Base-by-base conservation (phyloP, 2,329 filamentous ascomycete species). In the Cladosporium sp. region DNA sequence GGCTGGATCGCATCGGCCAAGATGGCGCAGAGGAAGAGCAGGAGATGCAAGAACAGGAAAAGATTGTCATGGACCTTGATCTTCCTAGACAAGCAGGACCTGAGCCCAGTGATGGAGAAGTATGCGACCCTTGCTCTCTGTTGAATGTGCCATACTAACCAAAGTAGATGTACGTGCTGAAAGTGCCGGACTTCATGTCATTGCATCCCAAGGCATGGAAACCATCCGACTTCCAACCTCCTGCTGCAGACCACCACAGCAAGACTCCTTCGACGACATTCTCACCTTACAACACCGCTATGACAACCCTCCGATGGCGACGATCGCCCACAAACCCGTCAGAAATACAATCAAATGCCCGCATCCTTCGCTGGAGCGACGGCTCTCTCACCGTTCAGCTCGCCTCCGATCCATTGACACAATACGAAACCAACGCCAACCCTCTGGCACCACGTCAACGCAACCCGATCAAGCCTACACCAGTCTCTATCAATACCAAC, bases 361-460 rank as follows among this genome's bases (percentile, higher is more conserved):
- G 87, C 62, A 76, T 93, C 30, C 84, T 90, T 69, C 83, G 84
- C 65, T 93, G 89, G 89, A 90, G 86, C 61, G 89, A 93, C 68
- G 89, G 89, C 28, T 90, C 87, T 3, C 77, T 90, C 15, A 92
- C 88, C 11, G 77, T 93, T 22, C 84, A 88, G n/a, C 79, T 92
- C 22, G 89, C 88, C 14, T 85, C 84, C 60, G 80, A 84, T 38
- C 83, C 84, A 1, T 78, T 74, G 37, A 85, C 87, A 63, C 89
- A 92, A 67, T 92, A 88, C 76, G 88, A 91, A 68, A 81, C 92
- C 47, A 81, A 85, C 62, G 85, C 83, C 66, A 91, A 90, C 73
- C 75, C 80, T 22, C 82, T 92, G 50, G 88, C 88, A 1, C 87
- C 88, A 1, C 76, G 80, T 1, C 76, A 83, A 58, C 64, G 72